Base-by-base conservation (phyloP, 192 early-diverging fungal genomes). In the Coemansia sp. region DNA sequence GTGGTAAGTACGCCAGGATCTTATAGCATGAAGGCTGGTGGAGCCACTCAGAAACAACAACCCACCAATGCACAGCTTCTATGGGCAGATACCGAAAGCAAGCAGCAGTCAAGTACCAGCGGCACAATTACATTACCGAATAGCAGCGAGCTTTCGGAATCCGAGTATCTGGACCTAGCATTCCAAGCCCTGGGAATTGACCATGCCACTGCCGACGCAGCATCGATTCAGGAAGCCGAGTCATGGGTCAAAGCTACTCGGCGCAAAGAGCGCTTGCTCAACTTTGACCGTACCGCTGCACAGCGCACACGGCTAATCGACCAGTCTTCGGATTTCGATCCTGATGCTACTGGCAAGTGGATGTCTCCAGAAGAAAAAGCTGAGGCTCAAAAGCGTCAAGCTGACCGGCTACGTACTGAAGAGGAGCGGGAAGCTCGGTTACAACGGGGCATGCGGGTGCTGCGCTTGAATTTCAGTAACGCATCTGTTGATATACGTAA, bases 271-370 rank as follows among this genome's bases (percentile, higher is more conserved):
- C 58, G 67, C 10, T 51, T 82, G 16, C 50, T 82, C 49, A 63
- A 66, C 23, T 80, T 70, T 47, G 78, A 82, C 39, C 68, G 67
- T 6, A 80, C 77, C 1, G 64, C 69, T 11, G 81, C 81, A 3
- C 72, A 75, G 51, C 72, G 78, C 33, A 71, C 81, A 30, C 47
- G 37, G 40, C 63, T 82, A 13, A 73, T 77, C 6, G 81, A 80
- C 64, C 61, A 75, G 54, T 50, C 64, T 6, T 35, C 68, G 10
- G 72, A 68, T 47, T 68, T 71, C 65, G 68, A 71, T 21, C 61
- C 63, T 10, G 45, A 72, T 35, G 62, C 64, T 3, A 28, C 53
- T 19, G 62, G 44, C 46, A 70, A 58, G 62, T 80, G 78, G 78
- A 65, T 72, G 72, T 68, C 68, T 4, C 61, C 68, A 5, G 57